These are phyloP conservation scores for Helotiales sp. DNA, from an alignment of 2,329 filamentous ascomycete genomes.

Conservation along the genomic window DNA sequence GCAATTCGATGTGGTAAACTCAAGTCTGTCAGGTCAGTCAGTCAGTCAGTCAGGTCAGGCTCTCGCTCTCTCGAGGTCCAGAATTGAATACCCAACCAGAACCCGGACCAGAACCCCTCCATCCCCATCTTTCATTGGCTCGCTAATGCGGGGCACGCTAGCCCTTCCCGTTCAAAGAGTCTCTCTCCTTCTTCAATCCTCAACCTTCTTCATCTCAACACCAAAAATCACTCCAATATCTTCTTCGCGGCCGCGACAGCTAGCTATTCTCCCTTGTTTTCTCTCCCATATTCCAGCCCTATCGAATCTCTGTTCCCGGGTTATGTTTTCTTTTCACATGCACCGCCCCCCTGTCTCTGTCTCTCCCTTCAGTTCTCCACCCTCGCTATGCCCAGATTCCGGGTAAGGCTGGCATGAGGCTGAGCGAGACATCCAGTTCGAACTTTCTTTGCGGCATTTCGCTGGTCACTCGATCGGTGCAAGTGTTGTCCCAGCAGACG, in stretches of 20 bases:
- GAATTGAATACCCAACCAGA: too few species aligned
- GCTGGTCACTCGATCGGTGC: background rate
- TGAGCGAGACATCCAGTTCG: background rate
- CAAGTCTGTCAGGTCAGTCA: background rate
- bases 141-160: background rate
- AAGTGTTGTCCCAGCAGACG: background rate
- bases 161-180: too few species aligned
- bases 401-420: background rate
- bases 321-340: background rate
- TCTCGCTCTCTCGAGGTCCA: conserved; percentile 1
- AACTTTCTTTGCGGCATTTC: background rate
- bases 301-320: background rate
- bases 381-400: background rate
- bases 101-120: background rate
- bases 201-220: background rate
- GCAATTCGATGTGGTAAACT: background rate
- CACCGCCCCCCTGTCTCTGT: background rate
- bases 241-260: background rate
- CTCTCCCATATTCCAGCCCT: background rate
- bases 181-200: too few species aligned
- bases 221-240: background rate
- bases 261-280: background rate
- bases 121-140: background rate
- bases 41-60: background rate
- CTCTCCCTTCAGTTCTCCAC: background rate